phyloP scores from a whole-genome alignment of 306 rosid genomes.

The Cucurbita maxima region DNA sequence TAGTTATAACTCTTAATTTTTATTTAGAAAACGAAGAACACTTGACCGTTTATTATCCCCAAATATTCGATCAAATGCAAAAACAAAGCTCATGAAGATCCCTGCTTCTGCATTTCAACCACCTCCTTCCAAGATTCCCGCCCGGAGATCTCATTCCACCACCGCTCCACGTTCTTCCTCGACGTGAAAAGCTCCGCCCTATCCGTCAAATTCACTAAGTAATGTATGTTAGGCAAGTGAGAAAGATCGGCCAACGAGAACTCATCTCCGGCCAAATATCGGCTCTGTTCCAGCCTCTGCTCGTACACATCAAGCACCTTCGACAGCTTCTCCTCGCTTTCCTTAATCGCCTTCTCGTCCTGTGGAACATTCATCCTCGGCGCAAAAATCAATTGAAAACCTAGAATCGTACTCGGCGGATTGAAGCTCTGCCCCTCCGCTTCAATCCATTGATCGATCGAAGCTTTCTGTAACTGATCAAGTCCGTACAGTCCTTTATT shows the following conservation, averaged over 20 bases:
- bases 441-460: slow-evolving; percentile 77
- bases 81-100: not conserved
- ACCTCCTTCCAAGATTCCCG: slow-evolving; percentile 61
- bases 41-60: not conserved
- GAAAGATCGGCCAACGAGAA: slow-evolving; percentile 83
- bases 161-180: slow-evolving; percentile 42
- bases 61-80: not conserved
- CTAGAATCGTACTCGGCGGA: slow-evolving; percentile 48
- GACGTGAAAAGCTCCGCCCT: slow-evolving; percentile 32
- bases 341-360: slow-evolving; percentile 30
- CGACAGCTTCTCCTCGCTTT: slow-evolving; percentile 36
- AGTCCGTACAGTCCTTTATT: slow-evolving; percentile 49
- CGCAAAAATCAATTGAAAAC: slow-evolving; percentile 72
- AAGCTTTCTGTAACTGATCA: slow-evolving; percentile 49
- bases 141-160: slow-evolving; percentile 72
- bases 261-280: slow-evolving; percentile 56
- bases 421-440: slow-evolving; percentile 72
- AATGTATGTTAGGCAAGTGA: slow-evolving; percentile 68
- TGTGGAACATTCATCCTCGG: slow-evolving; percentile 68
- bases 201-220: slow-evolving; percentile 23
- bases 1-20: not conserved
- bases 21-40: not conserved
- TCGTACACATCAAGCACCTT: slow-evolving; percentile 70
- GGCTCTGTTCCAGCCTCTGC: slow-evolving; percentile 36
- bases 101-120: slow-evolving; percentile 23